Evolutionary conservation across 1,139 yeast genomes (phyloP).

Genomic region (Arxiozyma heterogenica): DNA sequence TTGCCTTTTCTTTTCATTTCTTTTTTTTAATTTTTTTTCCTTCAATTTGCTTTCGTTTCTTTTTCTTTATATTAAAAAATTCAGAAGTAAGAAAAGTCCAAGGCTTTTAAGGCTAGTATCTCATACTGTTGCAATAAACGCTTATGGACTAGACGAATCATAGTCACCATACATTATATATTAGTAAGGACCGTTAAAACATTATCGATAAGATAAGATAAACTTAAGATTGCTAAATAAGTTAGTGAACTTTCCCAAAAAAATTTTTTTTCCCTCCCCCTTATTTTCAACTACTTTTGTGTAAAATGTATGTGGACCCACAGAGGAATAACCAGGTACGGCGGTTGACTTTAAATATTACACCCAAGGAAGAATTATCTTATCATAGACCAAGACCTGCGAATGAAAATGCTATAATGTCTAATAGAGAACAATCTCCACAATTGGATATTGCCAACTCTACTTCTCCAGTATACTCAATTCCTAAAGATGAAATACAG

Average conservation of each 20-base stretch:
- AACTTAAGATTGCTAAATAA: background rate
- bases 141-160: background rate
- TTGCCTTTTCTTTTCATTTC: background rate
- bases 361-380: constrained; percentile 3
- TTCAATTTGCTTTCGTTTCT: background rate
- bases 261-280: background rate
- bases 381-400: constrained; percentile 2
- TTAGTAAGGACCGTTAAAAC: background rate
- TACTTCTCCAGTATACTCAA: background rate
- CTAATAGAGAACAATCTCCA: constrained; percentile 2
- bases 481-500: constrained; percentile 4
- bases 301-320: constrained; percentile 21
- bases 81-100: background rate
- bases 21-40: background rate
- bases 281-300: background rate
- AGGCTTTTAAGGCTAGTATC: background rate
- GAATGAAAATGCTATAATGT: constrained; percentile 1
- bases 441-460: background rate
- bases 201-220: too few relatives aligned
- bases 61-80: too few relatives aligned
- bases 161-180: background rate
- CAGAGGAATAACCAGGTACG: constrained; percentile 18
- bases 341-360: constrained; percentile 10
- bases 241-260: background rate
- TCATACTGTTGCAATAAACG: background rate